Evolutionary conservation across 495 filamentous ascomycete genomes (phyloP), one percentile per base, ranked within the genome.

Genomic region (Aspergillus asperescens): DNA sequence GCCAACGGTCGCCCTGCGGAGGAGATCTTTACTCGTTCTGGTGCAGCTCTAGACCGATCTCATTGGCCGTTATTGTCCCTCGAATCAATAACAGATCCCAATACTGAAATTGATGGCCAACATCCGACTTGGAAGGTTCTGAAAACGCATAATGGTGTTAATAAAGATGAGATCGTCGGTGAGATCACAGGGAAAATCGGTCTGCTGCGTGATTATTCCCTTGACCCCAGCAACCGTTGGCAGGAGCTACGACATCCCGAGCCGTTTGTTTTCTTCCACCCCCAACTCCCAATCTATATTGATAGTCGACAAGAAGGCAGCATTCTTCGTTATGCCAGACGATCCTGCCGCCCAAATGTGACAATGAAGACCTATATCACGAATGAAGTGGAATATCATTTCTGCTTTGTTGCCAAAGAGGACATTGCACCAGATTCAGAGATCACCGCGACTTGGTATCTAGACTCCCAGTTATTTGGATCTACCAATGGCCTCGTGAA

Each of bases 101-200:
- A 45, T 15, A 29, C 72, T 16, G 70, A 81, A 58, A 56, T 72
- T 61, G 61, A 76, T 54, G 62, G 77, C 55, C 59, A 58, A 51
- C 52, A 74, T 75, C 70, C 86, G 42, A 71, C 67, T n/a, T 92
- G 85, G 83, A 86, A 85, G 57, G 81, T 78, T 35, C 73, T 96
- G 23, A 84, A 76, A 15, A 84, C 83, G n/a, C 77, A 82, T 65
- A 56, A 77, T 65, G 54, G 67, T 18, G 79, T 90, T 16, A 76
- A 71, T 4, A 81, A 83, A 54, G 80, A 84, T 29, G 79, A 81
- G 5, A 84, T 85, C 18, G 81, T 98, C 47, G 86, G 91, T 18
- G 89, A 97, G 63, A 77, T 96, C 34, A 90, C 86, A 59, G 93
- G 93, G 35, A 82, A 86, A 59, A 83, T 98, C 37, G 91, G 89